Evolutionary conservation across 164 flowering plant genomes (phyloP).

Genomic region (Stephania cephalantha): DNA sequence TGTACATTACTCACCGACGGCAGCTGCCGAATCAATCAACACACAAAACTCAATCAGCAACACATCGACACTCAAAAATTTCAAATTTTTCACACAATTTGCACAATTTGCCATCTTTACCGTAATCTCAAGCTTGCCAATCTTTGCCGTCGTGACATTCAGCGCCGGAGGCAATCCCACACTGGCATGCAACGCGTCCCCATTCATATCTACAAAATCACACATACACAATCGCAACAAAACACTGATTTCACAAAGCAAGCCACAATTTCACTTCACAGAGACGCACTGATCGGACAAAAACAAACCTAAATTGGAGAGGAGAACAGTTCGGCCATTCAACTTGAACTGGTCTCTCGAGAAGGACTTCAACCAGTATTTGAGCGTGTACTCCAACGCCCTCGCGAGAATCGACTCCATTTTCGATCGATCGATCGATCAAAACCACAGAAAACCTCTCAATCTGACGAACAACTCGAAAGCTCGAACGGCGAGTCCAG

Average conservation of each 20-base stretch:
- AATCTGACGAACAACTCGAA: neutral
- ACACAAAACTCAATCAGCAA: conserved; percentile 6
- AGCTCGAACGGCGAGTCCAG: neutral
- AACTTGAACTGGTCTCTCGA: conserved; percentile 92
- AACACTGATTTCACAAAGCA: neutral
- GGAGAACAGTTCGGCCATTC: conserved; percentile 83
- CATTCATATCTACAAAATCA: conserved; percentile 61
- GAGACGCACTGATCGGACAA: neutral
- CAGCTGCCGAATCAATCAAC: conserved; percentile 38
- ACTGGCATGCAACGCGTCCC: conserved; percentile 92
- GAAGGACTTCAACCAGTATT: conserved; percentile 95
- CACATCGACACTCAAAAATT: neutral
- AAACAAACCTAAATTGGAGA: conserved; percentile 72
- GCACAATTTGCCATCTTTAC: conserved; percentile 23
- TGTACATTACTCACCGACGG: conserved; percentile 86
- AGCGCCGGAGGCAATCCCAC: conserved; percentile 86
- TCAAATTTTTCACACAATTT: neutral
- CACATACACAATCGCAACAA: neutral
- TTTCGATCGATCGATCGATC: neutral
- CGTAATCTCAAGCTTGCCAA: conserved; percentile 77
- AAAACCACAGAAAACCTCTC: neutral
- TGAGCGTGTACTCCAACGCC: conserved; percentile 93
- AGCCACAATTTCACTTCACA: neutral
- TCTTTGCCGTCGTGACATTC: conserved; percentile 72
- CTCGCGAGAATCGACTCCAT: conserved; percentile 93